Evolutionary conservation across 352 stramenopile species (phyloP), one percentile per base, ranked within the genome.

Genomic region (Achlya hypogyna): DNA sequence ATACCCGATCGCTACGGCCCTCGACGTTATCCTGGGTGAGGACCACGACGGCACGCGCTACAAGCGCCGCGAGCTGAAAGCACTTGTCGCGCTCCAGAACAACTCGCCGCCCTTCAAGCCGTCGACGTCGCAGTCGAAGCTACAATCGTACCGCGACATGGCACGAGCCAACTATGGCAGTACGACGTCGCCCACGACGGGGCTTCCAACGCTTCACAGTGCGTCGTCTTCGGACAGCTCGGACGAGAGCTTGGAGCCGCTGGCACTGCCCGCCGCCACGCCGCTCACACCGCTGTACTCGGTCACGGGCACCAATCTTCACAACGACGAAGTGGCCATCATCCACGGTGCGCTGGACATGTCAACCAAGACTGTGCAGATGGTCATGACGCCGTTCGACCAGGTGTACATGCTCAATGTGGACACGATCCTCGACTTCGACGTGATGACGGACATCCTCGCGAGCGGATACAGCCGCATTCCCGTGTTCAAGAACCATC

Each of bases 271-370:
- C 51, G 20, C 42, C 52, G 2, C 52, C 0, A 9, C 29, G 18
- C 51, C 51, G 18, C 52, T 10, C 52, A 60, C 52, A 3, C 52
- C 52, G 8, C 22, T 60, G 6, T 60, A 60, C 40, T 52, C 40
- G n/a, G 31, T 64, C 20, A 64, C 54, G 14, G 54, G 54, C 23
- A 52, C 35, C 10, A 23, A 62, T 43, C 29, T 64, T 14, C 43
- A 70, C 34, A 62, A 32, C 20, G 75, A 87, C 63, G 81, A 91
- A 68, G 75, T 89, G 4, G 72, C 62, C 29, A 79, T 91, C 59
- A 80, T 91, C 22, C 75, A 82, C 70, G 86, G 83, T 54, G 78
- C 79, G 4, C 66, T 94, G 47, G 43, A 70, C 53, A 76, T 94
- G 64, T 81, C 72, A 14, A 79, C 74, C 20, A 85, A 75, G 27